Evolutionary conservation across 2,329 filamentous ascomycete species (phyloP), one percentile per base, ranked within the genome.

Genomic region (Pseudohalonectria lignicola): DNA sequence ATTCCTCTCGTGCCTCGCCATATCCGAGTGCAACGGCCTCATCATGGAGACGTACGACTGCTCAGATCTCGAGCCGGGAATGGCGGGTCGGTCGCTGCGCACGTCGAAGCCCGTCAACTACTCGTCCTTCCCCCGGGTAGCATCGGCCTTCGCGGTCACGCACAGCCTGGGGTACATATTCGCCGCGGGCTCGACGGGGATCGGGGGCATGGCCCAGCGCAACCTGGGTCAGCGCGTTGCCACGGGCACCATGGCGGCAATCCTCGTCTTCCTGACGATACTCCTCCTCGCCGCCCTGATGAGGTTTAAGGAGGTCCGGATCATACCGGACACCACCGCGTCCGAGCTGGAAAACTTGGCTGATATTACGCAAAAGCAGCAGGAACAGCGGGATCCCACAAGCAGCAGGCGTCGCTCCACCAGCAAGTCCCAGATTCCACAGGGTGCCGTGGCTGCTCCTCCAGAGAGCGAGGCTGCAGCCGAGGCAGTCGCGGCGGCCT

Each of bases 41-140:
- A 71, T 87, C 52, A 87, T 88, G 82, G 82, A 87, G 52, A 79
- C 78, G 0, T 88, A 81, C 54, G 84, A 88, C 53, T 83, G 78
- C n/a, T 85, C 79, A 30, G 84, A 88, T 54, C 64, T 88, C 4
- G 81, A 83, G 47, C 76, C 80, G 2, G 79, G 80, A 10, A 79
- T 82, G 64, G 82, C 71, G 6, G 72, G 73, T 21, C 64, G 66
- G 13, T 66, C 66, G n/a, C 62, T 58, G 20, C 62, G 61, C n/a
- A 49, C 51, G 4, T 60, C 60, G 5, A 52, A 54, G 11, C 57
- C 56, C 37, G 50, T 51, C 9, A 85, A 84, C 51, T 87, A 85
- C 60, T 84, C 82, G 0, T 80, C 76, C 1, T 86, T 84, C 45
- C 84, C 84, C 6, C 72, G 83, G 29, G 76, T 87, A 8, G 76